phyloP scores from a whole-genome alignment of 352 stramenopile species.

The Phytophthora agathidicida region DNA sequence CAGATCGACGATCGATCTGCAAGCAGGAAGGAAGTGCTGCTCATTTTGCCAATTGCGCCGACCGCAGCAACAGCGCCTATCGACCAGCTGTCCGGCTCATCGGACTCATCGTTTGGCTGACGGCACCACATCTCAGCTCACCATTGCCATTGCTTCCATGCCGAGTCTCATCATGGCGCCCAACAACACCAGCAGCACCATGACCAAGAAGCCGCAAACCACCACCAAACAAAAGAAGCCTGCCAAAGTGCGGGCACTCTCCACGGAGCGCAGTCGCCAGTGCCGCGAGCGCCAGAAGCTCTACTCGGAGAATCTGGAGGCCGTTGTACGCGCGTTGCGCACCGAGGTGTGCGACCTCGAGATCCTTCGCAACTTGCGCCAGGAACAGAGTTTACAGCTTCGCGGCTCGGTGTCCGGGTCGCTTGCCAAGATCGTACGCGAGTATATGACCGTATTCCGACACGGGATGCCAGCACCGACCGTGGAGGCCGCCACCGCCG shows the following conservation, averaged over 20 bases:
- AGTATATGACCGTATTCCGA: conserved; percentile 66
- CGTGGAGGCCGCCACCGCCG: conserved; percentile 16
- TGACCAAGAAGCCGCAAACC: conserved; percentile 23
- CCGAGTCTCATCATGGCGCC: conserved; percentile 11
- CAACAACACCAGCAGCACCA: conserved; percentile 9
- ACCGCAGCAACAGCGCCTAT: conserved; percentile 6
- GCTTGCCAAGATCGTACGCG: conserved; percentile 45
- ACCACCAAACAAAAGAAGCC: conserved; percentile 10
- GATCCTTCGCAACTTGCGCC: conserved; percentile 45
- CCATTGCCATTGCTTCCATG: conserved; percentile 13
- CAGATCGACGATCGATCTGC: too few relatives aligned
- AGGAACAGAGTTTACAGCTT: conserved; percentile 44
- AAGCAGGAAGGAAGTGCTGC: too few relatives aligned
- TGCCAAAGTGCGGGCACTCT: conserved; percentile 35
- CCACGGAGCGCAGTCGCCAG: conserved; percentile 58
- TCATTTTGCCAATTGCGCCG: conserved; percentile 42
- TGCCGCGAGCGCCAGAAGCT: conserved; percentile 54
- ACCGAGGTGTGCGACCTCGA: conserved; percentile 53
- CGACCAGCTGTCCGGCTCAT: conserved; percentile 20
- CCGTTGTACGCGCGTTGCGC: conserved; percentile 42
- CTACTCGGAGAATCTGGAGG: conserved; percentile 50
- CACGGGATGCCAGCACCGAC: conserved; percentile 36
- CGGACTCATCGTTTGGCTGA: conserved; percentile 11
- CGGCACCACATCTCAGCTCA: conserved; percentile 24
- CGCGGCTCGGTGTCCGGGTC: conserved; percentile 38